These are phyloP conservation scores for Nepenthes alata DNA, from an alignment of 179 eudicot genomes.

Conservation along the genomic window DNA sequence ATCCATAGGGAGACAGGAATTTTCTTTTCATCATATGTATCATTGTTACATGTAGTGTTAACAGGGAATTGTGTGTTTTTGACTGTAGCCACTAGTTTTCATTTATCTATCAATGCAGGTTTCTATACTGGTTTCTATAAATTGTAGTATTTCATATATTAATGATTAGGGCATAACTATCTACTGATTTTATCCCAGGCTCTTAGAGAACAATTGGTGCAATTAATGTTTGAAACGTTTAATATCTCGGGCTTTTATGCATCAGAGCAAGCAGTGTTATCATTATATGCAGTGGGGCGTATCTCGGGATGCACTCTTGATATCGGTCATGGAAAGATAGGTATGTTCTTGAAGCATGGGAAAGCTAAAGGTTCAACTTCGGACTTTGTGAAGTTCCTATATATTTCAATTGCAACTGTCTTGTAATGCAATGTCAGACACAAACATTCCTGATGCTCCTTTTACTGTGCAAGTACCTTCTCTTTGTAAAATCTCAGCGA, in stretches of 20 bases:
- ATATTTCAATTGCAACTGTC: too few species aligned
- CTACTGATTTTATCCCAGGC: slow-evolving; percentile 27
- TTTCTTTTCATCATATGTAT: too few species aligned
- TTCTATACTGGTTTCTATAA: background rate
- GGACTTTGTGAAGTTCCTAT: background rate
- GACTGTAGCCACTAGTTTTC: too few species aligned
- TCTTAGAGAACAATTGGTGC: slow-evolving; percentile 72
- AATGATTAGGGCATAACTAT: background rate
- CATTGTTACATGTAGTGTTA: too few species aligned
- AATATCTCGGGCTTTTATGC: slow-evolving; percentile 80
- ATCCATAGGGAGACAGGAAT: too few species aligned
- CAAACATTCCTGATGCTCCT: slow-evolving; percentile 1
- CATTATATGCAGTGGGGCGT: slow-evolving; percentile 86
- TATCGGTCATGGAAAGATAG: slow-evolving; percentile 84
- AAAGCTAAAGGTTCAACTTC: slow-evolving; percentile 1
- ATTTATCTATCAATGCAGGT: too few species aligned
- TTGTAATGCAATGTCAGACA: too few species aligned
- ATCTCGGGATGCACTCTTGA: slow-evolving; percentile 85
- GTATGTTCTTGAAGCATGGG: slow-evolving; percentile 16
- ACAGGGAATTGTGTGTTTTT: too few species aligned
- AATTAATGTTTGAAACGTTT: slow-evolving; percentile 80
- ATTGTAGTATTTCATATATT: background rate
- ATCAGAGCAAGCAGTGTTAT: slow-evolving; percentile 76
- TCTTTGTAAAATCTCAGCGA: too few species aligned
- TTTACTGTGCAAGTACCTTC: background rate